These are phyloP conservation scores for Irpex sp. DNA, from an alignment of 1,284 basidiomycete species.

Conservation along the genomic window DNA sequence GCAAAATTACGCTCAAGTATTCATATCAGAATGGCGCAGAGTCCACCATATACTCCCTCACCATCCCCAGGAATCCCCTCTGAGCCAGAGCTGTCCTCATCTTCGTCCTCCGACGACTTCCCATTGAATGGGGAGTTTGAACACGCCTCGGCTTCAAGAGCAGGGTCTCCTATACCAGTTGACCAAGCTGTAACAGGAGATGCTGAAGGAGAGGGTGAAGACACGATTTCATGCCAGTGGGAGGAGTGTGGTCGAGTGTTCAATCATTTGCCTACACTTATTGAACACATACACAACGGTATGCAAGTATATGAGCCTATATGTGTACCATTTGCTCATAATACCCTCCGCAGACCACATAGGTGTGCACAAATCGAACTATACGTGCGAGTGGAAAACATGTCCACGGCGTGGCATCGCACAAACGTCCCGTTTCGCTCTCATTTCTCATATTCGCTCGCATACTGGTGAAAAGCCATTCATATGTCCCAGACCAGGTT, in stretches of 20 bases:
- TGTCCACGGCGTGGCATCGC: constrained; percentile 76
- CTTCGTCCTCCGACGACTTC: constrained; percentile 23
- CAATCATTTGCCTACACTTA: constrained; percentile 65
- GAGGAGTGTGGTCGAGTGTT: constrained; percentile 73
- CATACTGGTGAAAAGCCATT: constrained; percentile 94
- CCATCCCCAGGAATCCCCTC: constrained; percentile 30
- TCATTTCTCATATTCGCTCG: constrained; percentile 84
- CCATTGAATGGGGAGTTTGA: constrained; percentile 16
- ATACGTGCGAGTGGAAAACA: constrained; percentile 86
- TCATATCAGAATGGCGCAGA: constrained; percentile 25
- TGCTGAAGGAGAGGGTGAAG: constrained; percentile 20
- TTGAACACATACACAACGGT: constrained; percentile 76
- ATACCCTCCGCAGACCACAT: constrained; percentile 57
- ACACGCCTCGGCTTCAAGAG: constrained; percentile 20
- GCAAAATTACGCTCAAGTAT: not conserved
- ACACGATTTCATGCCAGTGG: constrained; percentile 63
- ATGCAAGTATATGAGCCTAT: constrained; percentile 32
- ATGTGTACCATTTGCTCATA: not conserved
- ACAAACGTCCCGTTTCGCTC: constrained; percentile 84
- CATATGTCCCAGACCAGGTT: constrained; percentile 76
- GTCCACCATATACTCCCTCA: constrained; percentile 28
- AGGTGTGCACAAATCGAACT: constrained; percentile 82
- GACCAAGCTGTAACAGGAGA: constrained; percentile 15
- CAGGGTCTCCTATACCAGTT: constrained; percentile 24
- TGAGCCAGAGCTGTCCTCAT: constrained; percentile 24